Conservation (phyloP, 2,329 filamentous ascomycete species). For the Ceratocystis cubensis region DNA sequence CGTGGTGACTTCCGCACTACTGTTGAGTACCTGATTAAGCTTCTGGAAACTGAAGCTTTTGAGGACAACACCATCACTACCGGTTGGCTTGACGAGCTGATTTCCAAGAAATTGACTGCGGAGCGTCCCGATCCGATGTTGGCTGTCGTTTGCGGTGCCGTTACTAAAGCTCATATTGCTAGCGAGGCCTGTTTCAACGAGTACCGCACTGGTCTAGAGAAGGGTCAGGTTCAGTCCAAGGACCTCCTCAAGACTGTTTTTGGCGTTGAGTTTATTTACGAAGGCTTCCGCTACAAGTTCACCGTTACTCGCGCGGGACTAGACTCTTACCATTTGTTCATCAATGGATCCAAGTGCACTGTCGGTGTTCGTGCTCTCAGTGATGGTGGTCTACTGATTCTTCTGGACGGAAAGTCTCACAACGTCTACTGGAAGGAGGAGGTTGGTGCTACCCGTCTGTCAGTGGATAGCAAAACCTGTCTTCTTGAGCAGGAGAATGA, state of each 20-base stretch:
- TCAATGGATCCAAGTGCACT: constrained; percentile 93
- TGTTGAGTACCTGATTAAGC: constrained; percentile 97
- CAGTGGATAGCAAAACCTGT: constrained; percentile 96
- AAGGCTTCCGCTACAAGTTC: constrained; percentile 93
- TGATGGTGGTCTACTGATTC: constrained; percentile 82
- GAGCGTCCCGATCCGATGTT: constrained; percentile 89
- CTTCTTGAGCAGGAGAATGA: constrained; percentile 98
- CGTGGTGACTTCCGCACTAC: constrained; percentile 98
- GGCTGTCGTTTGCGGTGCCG: constrained; percentile 88
- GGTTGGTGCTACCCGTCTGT: constrained; percentile 85
- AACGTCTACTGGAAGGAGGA: constrained; percentile 99
- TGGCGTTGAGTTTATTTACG: constrained; percentile 96
- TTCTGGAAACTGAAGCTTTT: constrained; percentile 94
- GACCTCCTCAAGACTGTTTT: constrained; percentile 97
- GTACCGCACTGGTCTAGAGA: constrained; percentile 80
- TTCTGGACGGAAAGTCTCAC: constrained; percentile 86
- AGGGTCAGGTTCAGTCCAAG: constrained; percentile 93
- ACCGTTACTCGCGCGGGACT: constrained; percentile 83
- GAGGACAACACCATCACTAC: constrained; percentile 99
- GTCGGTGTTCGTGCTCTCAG: constrained; percentile 86
- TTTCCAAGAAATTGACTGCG: constrained; percentile 92
- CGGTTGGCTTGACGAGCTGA: constrained; percentile 96
- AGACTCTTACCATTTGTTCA: constrained; percentile 95
- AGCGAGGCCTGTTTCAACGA: constrained; percentile 79
- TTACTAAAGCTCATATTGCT: constrained; percentile 88